Evolutionary conservation across 1,139 yeast species (phyloP).

Genomic region (Geotrichum europaeum): DNA sequence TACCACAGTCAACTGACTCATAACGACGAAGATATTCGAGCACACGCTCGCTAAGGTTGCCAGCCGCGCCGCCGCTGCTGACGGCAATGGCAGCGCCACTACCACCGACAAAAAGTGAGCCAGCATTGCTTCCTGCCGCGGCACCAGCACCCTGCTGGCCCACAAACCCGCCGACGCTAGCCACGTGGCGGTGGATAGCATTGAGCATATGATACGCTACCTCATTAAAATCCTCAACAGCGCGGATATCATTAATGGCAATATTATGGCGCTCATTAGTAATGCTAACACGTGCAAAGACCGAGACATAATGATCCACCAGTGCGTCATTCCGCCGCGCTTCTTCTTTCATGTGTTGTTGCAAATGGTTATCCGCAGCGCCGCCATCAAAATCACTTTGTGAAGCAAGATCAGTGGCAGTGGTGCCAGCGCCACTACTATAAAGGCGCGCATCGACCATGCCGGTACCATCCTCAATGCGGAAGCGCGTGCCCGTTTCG

Average conservation of each 20-base stretch:
- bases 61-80: neutral
- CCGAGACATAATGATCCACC: constrained; percentile 4
- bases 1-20: constrained; percentile 1
- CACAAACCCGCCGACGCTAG: constrained; percentile 5
- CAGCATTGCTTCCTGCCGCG: neutral
- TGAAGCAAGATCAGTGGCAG: neutral
- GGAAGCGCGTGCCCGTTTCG: constrained; percentile 4
- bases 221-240: constrained; percentile 5
- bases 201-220: constrained; percentile 10
- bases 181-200: constrained; percentile 6
- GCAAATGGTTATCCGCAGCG: neutral
- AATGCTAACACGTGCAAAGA: constrained; percentile 6
- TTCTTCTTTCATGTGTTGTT: neutral
- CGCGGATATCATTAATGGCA: constrained; percentile 4
- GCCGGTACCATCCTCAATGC: constrained; percentile 13
- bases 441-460: constrained; percentile 5
- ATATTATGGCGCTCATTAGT: neutral
- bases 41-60: constrained; percentile 7
- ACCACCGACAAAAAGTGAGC: neutral
- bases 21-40: constrained; percentile 1
- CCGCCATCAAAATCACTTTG: neutral
- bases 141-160: neutral
- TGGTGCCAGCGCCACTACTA: neutral
- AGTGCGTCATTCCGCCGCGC: neutral
- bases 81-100: neutral